Evolutionary conservation across 345 rosid genomes (phyloP).

Genomic region (Kandelia obovata): DNA sequence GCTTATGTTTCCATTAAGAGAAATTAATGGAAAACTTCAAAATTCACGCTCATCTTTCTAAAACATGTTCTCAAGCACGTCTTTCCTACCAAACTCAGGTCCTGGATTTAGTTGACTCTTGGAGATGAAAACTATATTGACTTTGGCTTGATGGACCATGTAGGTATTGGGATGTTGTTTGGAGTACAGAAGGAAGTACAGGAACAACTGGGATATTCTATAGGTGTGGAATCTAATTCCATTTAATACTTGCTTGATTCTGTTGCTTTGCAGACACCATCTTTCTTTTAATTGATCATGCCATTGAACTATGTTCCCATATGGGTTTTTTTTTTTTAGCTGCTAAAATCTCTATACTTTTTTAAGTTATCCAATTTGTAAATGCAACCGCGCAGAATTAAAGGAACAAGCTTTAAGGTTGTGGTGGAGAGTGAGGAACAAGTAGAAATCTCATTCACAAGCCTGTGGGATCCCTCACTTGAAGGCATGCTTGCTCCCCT

Average conservation of each 20-base stretch:
- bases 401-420: conserved; percentile 19
- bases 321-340: not conserved
- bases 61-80: not conserved
- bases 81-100: not conserved
- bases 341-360: too few relatives aligned
- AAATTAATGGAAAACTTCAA: too few relatives aligned
- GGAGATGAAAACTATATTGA: too few relatives aligned
- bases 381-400: conserved; percentile 11
- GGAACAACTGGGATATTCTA: conserved; percentile 29
- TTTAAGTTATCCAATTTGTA: not conserved
- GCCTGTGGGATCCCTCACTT: conserved; percentile 29
- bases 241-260: not conserved
- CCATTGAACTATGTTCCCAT: not conserved
- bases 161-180: conserved; percentile 34
- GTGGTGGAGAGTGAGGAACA: conserved; percentile 27
- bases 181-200: conserved; percentile 28
- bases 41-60: too few relatives aligned
- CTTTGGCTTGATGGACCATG: not conserved
- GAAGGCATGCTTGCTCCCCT: conserved; percentile 21
- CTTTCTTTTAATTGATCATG: too few relatives aligned
- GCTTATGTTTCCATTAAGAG: not conserved
- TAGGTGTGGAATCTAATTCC: conserved; percentile 2
- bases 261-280: too few relatives aligned
- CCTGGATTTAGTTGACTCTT: too few relatives aligned
- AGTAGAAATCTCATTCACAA: conserved; percentile 25